Evolutionary conservation across 73 alveolate species (phyloP), one percentile per base, ranked within the genome.

Genomic region (Uronychia binucleata): DNA sequence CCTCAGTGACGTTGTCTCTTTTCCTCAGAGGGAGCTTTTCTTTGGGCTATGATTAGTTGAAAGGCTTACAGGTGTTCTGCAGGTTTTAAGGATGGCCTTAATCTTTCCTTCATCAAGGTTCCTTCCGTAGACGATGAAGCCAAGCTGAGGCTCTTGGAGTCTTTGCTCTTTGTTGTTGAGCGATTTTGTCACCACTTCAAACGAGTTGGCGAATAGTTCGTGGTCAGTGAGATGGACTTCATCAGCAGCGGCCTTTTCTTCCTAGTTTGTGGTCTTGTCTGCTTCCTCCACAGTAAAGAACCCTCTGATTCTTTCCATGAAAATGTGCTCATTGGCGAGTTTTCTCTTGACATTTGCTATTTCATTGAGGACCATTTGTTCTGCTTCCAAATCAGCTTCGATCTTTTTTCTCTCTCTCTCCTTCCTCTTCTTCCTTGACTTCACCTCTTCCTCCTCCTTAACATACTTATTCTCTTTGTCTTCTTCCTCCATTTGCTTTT

Each of bases 111-210:
- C 79, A 58, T 84, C 85, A 31, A 89, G 86, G 77, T 89, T 89
- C 35, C 92, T 89, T 0, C 95, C 95, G 74, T 87, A 87, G n/a
- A 91, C 77, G 1, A 91, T 79, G 30, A 91, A 59, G 11, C 96
- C 96, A 19, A 90, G 77, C 34, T 82, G 86, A 28, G 57, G 84
- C 0, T 60, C 58, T 26, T 74, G 31, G 26, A 86, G 79, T 82
- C 85, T 75, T 30, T 80, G 77, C 27, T 27, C 46, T 34, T 57
- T 74, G 74, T 78, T 77, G 32, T 88, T 83, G 76, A 83, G 25
- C n/a, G 85, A 77, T 33, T 57, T 88, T 5, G 78, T 32, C 1
- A 74, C 57, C 26, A 82, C 67, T 32, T 88, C 94, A 78, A 30
- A 77, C 30, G 8, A 31, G 57, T 76, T 88, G 27, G 74, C 27